Conservation (phyloP, 345 rosid genomes). For the Dimocarpus longan region DNA sequence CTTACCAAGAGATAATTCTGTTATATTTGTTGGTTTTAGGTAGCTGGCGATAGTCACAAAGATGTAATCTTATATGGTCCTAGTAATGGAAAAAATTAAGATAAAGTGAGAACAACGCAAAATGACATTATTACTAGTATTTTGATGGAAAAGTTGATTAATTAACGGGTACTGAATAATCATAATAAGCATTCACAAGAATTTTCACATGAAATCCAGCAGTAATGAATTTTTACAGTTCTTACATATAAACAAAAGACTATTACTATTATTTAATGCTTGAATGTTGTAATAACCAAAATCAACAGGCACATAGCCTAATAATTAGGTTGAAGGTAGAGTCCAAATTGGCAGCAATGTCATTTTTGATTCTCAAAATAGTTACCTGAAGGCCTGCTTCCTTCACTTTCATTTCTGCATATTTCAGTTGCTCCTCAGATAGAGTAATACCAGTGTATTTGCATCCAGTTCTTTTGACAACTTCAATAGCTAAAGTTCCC, state of each 20-base stretch:
- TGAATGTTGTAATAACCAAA: no score
- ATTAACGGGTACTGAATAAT: no score
- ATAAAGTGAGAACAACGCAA: neutral
- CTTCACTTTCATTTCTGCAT: conserved; percentile 67
- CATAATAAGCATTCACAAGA: no score
- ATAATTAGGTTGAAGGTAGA: no score
- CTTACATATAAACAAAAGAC: neutral
- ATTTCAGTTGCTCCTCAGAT: conserved; percentile 73
- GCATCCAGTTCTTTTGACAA: conserved; percentile 86
- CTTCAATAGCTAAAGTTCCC: conserved; percentile 90
- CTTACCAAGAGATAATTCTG: conserved; percentile 85
- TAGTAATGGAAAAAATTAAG: conserved; percentile 18
- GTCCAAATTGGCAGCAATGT: neutral
- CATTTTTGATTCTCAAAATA: neutral
- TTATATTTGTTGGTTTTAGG: conserved; percentile 58
- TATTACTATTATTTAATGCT: neutral
- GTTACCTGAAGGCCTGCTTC: conserved; percentile 88
- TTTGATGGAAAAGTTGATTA: neutral
- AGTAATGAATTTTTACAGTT: neutral
- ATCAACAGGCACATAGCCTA: no score
- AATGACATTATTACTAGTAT: neutral
- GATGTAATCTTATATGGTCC: conserved; percentile 66
- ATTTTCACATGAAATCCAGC: neutral
- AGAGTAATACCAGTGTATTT: conserved; percentile 83
- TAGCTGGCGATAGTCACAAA: conserved; percentile 79